phyloP scores from a whole-genome alignment of 305 asterid genomes.

The Fraxinus nigra region DNA sequence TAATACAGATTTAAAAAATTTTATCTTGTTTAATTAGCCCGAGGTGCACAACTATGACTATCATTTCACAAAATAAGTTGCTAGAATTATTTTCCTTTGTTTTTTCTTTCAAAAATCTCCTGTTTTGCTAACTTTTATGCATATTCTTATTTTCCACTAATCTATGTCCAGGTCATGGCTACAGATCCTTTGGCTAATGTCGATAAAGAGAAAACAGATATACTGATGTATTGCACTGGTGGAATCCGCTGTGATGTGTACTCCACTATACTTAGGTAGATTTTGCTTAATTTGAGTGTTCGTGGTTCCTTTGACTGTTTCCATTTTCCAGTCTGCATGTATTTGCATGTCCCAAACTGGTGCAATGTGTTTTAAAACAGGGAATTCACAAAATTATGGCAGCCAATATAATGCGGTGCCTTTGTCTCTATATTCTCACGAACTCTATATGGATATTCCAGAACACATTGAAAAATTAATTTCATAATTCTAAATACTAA shows the following conservation, averaged over 20 bases:
- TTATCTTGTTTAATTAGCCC: background rate
- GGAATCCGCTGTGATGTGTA: slow-evolving; percentile 96
- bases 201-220: slow-evolving; percentile 75
- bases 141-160: slow-evolving; percentile 14
- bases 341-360: background rate
- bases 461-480: background rate
- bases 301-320: background rate
- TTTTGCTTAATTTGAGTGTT: background rate
- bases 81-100: background rate
- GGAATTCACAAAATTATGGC: background rate
- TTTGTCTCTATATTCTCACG: background rate
- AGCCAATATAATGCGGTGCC: background rate
- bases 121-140: background rate
- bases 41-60: background rate
- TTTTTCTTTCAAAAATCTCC: background rate
- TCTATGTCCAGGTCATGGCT: slow-evolving; percentile 40
- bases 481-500: background rate
- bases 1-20: background rate
- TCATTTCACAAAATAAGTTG: background rate
- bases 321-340: background rate
- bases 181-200: slow-evolving; percentile 80
- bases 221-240: slow-evolving; percentile 96
- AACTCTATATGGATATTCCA: background rate
- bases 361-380: background rate
- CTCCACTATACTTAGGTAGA: slow-evolving; percentile 83